A percentile compares a stretch with the other conserved stretches of the same genome.
These are phyloP conservation scores for Laguncularia racemosa DNA, from an alignment of 345 rosid species.

Conservation along the genomic window DNA sequence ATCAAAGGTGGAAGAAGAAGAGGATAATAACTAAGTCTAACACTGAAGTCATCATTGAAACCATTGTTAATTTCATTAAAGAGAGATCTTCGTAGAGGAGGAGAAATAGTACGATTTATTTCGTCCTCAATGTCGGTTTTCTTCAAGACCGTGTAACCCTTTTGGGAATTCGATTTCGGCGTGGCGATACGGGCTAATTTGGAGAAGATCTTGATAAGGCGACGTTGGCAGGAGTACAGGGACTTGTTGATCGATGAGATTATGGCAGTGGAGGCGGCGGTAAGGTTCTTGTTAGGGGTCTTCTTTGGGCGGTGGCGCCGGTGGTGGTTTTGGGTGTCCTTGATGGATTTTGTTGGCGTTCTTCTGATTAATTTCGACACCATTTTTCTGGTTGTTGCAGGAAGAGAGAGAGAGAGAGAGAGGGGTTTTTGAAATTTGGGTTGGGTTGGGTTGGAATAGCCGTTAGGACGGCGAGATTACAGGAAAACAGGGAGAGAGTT, in stretches of 20 bases:
- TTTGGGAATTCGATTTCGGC: constrained; percentile 23
- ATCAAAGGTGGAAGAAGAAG: constrained; percentile 30
- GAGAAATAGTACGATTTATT: background rate
- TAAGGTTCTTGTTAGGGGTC: constrained; percentile 19
- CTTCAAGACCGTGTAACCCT: constrained; percentile 52
- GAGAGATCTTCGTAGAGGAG: constrained; percentile 20
- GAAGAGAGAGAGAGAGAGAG: constrained; percentile 9
- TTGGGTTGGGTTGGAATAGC: background rate
- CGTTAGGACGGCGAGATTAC: too few relatives aligned
- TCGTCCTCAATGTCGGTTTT: constrained; percentile 8
- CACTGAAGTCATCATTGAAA: too few relatives aligned
- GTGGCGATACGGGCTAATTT: constrained; percentile 35
- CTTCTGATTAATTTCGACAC: constrained; percentile 43
- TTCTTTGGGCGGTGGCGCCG: constrained; percentile 26
- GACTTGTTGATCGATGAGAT: constrained; percentile 60
- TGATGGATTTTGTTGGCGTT: constrained; percentile 39
- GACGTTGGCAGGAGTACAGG: constrained; percentile 50
- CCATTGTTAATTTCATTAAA: constrained; percentile 18
- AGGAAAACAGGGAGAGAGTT: constrained; percentile 2
- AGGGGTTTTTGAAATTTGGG: constrained; percentile 7
- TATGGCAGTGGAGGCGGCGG: constrained; percentile 30
- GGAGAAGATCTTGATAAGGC: constrained; percentile 57
- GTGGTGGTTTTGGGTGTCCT: constrained; percentile 17
- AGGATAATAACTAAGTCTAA: background rate
- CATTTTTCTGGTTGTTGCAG: constrained; percentile 24